Evolutionary conservation across 305 asterid genomes (phyloP), one percentile per base, ranked within the genome.

Genomic region (Ilex paraguariensis): DNA sequence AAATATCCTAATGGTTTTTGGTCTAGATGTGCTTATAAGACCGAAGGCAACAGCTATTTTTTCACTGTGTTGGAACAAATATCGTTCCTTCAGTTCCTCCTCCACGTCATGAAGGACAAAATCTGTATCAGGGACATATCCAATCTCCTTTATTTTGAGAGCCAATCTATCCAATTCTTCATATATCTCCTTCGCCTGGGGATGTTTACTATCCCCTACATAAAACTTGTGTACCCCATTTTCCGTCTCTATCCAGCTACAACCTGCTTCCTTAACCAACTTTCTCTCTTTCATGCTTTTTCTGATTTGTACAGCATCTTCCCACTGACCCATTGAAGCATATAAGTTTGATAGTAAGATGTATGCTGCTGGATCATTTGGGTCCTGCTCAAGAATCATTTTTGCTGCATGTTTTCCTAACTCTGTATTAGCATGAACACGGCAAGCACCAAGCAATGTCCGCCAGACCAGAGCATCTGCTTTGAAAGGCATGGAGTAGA

Each of bases 391-490:
- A 46, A 84, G 85, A 70, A 81, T 80, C 91, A 72, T 86, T 60
- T 80, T 84, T 7, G 96, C 90, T 0, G 95, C 93, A 44, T 54
- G 75, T 56, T 79, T 76, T 13, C 98, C 97, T 1, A 85, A 71
- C 68, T 81, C 84, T 8, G 73, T 56, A 65, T 92, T 74, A 5
- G 87, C 93, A 61, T 81, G 89, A 53, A 87, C 85, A 46, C 56
- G 77, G 50, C 95, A 85, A 1, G 98, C 97, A 33, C 95, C 76
- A 0, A 92, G 95, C 79, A 92, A 75, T 45, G 97, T 87, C 65
- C 98, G 89, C 98, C 97, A 92, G 16, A 92, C 88, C 16, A 90
- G 81, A 59, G 90, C 81, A 62, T 81, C 87, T 33, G 96, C 86
- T 10, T 64, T 50, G 49, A 78, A 77, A 45, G 98, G 96, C 88